Conservation (phyloP, 129 eudicot genomes). For the Pulicaria dysenterica region DNA sequence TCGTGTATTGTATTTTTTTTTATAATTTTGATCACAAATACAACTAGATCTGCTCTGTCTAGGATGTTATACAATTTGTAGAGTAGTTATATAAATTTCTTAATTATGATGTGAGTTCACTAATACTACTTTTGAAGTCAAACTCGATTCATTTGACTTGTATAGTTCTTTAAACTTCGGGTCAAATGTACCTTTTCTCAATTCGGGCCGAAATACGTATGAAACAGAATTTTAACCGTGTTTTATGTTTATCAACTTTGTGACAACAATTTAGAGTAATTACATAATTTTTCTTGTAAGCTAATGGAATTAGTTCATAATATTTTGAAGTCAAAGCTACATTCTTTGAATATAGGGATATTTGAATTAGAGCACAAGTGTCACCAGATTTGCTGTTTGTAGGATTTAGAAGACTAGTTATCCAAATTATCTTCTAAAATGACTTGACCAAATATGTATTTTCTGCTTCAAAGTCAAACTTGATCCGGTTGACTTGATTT, state of each 20-base stretch:
- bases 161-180: constrained; percentile 7
- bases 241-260: not conserved
- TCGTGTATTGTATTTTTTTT: too few species aligned
- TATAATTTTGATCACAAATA: not conserved
- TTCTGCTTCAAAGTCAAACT: too few species aligned
- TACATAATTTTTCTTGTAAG: not conserved
- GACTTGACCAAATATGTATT: too few species aligned
- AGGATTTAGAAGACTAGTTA: too few species aligned
- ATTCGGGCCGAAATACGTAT: not conserved
- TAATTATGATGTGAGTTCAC: not conserved
- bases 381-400: too few species aligned
- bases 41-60: not conserved
- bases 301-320: too few species aligned
- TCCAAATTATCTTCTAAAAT: too few species aligned
- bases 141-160: not conserved
- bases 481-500: too few species aligned
- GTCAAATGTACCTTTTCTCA: not conserved
- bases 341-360: too few species aligned
- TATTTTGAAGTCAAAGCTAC: too few species aligned
- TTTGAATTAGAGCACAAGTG: too few species aligned
- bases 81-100: not conserved
- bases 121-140: not conserved
- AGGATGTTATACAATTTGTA: not conserved
- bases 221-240: not conserved
- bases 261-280: not conserved